Percentiles rank a stretch among this genome's conserved stretches.
Conservation (phyloP, 306 rosid species). For the Cicer arietinum region DNA sequence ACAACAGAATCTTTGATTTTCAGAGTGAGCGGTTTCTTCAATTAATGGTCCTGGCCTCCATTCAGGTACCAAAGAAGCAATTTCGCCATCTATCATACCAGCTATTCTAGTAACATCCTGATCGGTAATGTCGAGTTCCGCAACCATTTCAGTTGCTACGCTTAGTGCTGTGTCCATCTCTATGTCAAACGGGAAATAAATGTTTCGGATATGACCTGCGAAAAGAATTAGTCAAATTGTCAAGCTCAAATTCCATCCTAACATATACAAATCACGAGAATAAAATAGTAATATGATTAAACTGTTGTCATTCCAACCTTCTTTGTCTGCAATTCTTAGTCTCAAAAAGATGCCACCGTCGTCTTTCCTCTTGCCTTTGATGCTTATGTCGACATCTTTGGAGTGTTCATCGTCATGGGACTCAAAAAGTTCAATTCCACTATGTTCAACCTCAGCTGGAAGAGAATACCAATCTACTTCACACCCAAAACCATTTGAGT, state of each 20-base stretch:
- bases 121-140: slow-evolving; percentile 87
- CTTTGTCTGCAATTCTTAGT: slow-evolving; percentile 89
- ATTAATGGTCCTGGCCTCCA: slow-evolving; percentile 73
- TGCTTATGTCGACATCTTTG: slow-evolving; percentile 75
- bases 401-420: slow-evolving; percentile 68
- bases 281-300: slow-evolving; percentile 24
- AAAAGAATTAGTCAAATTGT: slow-evolving; percentile 25
- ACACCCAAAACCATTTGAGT: slow-evolving; percentile 55
- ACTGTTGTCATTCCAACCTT: slow-evolving; percentile 58
- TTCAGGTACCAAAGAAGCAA: slow-evolving; percentile 78
- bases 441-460: slow-evolving; percentile 59
- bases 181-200: slow-evolving; percentile 81
- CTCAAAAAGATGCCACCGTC: slow-evolving; percentile 76
- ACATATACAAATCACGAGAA: slow-evolving; percentile 15
- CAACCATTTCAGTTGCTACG: slow-evolving; percentile 94
- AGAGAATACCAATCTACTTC: slow-evolving; percentile 69
- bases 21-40: slow-evolving; percentile 63
- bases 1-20: slow-evolving; percentile 58
- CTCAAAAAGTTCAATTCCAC: slow-evolving; percentile 80
- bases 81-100: slow-evolving; percentile 94
- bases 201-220: slow-evolving; percentile 83
- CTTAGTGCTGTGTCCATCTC: slow-evolving; percentile 84
- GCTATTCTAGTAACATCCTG: slow-evolving; percentile 86
- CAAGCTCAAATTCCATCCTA: slow-evolving; percentile 23
- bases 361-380: slow-evolving; percentile 75